Percentiles rank a stretch among this genome's conserved stretches.
phyloP scores from a whole-genome alignment of 176 grass and related monocot genomes.

The Avena atlantica region DNA sequence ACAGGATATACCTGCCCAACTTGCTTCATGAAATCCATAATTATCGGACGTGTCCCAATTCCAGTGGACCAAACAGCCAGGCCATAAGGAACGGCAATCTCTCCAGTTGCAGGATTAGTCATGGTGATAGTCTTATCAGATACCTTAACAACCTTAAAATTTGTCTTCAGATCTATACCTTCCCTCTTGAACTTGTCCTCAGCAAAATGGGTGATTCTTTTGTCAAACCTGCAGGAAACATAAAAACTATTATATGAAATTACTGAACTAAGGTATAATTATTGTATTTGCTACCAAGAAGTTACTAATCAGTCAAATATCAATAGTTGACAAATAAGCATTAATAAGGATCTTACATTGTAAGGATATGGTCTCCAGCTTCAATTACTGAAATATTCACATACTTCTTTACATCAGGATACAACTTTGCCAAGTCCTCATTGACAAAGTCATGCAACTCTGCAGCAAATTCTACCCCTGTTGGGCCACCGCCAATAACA shows the following conservation, averaged over 20 bases:
- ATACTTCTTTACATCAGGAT: slow-evolving; percentile 73
- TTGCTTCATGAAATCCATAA: slow-evolving; percentile 91
- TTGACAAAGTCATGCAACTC: slow-evolving; percentile 96
- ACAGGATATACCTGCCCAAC: slow-evolving; percentile 74
- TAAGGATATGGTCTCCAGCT: slow-evolving; percentile 91
- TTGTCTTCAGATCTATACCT: slow-evolving; percentile 86
- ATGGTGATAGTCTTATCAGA: slow-evolving; percentile 88
- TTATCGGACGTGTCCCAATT: slow-evolving; percentile 80
- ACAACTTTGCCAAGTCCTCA: slow-evolving; percentile 84
- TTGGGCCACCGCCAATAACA: slow-evolving; percentile 93
- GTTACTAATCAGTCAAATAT: neutral
- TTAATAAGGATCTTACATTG: slow-evolving; percentile 61
- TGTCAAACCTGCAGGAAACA: slow-evolving; percentile 76
- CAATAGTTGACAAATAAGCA: neutral
- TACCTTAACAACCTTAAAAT: slow-evolving; percentile 87
- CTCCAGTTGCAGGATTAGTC: slow-evolving; percentile 59
- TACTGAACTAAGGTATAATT: neutral
- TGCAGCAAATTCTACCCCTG: slow-evolving; percentile 98
- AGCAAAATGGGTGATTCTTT: slow-evolving; percentile 89
- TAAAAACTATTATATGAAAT: neutral
- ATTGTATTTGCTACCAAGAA: neutral
- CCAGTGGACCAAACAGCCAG: slow-evolving; percentile 97
- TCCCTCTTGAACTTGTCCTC: slow-evolving; percentile 93
- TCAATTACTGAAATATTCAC: slow-evolving; percentile 92
- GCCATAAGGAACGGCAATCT: slow-evolving; percentile 80